Evolutionary conservation across 2,329 filamentous ascomycete species (phyloP).

Genomic region (Alternaria arbusti): DNA sequence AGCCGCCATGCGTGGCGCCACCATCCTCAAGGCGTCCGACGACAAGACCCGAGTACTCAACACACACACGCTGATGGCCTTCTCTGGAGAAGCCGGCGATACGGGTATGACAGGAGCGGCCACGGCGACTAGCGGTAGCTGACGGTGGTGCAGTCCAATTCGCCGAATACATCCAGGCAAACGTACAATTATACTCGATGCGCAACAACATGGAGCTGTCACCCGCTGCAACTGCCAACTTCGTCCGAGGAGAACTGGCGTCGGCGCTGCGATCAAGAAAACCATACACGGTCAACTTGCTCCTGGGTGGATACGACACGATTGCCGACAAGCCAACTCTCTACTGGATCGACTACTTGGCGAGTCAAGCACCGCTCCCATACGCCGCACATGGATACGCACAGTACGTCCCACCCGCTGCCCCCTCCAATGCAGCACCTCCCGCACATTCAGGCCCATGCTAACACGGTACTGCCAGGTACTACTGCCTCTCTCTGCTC

Average conservation of each 20-base stretch:
- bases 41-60: slow-evolving; percentile 96
- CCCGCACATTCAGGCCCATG: not conserved
- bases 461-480: slow-evolving; percentile 58
- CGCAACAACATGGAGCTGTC: slow-evolving; percentile 93
- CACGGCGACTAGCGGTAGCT: not conserved
- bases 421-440: not conserved
- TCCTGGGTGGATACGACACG: slow-evolving; percentile 91
- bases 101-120: slow-evolving; percentile 68
- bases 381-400: slow-evolving; percentile 98
- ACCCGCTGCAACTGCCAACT: slow-evolving; percentile 86
- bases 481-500: slow-evolving; percentile 96
- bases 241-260: slow-evolving; percentile 92
- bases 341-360: slow-evolving; percentile 98
- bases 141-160: slow-evolving; percentile 77
- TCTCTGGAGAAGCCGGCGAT: slow-evolving; percentile 94
- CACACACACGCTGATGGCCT: slow-evolving; percentile 93
- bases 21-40: slow-evolving; percentile 91
- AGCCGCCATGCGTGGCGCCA: slow-evolving; percentile 96
- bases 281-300: slow-evolving; percentile 95
- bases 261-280: slow-evolving; percentile 87
- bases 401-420: slow-evolving; percentile 67
- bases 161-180: slow-evolving; percentile 98
- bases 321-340: slow-evolving; percentile 89
- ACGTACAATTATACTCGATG: slow-evolving; percentile 98
- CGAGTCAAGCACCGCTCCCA: slow-evolving; percentile 82